Base-by-base conservation (phyloP, 1,284 basidiomycete species). In the Cryptococcus wingfieldii region DNA sequence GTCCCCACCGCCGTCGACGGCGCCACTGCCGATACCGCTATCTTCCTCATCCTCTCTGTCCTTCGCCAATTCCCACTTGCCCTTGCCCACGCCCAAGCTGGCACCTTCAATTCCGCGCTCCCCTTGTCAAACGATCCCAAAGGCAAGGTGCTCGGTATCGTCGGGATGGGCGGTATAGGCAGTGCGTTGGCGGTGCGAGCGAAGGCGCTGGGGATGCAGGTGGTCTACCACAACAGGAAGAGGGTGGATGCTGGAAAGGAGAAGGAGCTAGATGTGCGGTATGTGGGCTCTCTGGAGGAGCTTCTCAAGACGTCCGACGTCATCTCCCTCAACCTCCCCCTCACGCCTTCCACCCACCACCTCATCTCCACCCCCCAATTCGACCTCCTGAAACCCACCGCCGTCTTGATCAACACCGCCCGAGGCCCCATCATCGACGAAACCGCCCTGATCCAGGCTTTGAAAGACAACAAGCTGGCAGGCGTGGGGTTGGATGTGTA, bases 151-250 rank as follows among this genome's bases (percentile, higher is more conserved):
- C 77, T 93, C 34, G 89, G 85, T 0, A 86, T 93, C 60, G 81
- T 94, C 14, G 90, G 91, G 0, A 82, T 93, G n/a, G 91, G 91
- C 25, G 90, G 90, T 0, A 93, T 93, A 65, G 91, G 90, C 0
- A 58, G 56, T 9, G 72, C 64, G 4, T 43, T 41, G 53, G 66
- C 64, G 5, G 31, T 58, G 14, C 44, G 66, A 31, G 61, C 64
- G 2, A 38, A 61, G 45, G 59, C 61, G 1, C 63, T 60, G 52
- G 86, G 86, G 0, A 90, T 92, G 89, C 72, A 68, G 25, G 84
- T 88, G 48, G 78, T 90, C 50, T 81, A 93, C 55, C 91, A 93
- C 72, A 84, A 92, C 77, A 81, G 90, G 25, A 75, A 77, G 39
- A 83, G 78, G 51, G 80, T 79, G 25, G 41, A 53, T 5, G 13